Percentiles rank a stretch among this genome's conserved stretches.
These are phyloP conservation scores for Fusarium tjaetaba DNA, from an alignment of 2,329 filamentous ascomycete genomes.

Conservation along the genomic window DNA sequence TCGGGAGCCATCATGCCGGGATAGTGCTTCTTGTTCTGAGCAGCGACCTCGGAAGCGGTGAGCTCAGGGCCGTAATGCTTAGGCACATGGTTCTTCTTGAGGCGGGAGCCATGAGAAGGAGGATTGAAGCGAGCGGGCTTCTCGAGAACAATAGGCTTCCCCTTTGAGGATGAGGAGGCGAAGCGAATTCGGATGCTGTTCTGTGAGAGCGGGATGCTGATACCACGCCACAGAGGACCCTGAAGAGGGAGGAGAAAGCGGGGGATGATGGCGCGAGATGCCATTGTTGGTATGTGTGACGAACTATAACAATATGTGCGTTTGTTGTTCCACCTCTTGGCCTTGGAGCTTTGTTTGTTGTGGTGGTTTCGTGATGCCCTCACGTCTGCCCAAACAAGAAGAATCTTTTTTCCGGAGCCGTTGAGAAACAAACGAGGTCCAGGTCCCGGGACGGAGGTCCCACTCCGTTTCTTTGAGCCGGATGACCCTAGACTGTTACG, in stretches of 20 bases:
- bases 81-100: conserved; percentile 65
- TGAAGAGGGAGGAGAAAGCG: conserved; percentile 74
- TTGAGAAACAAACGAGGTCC: conserved; percentile 18
- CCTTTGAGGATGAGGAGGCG: conserved; percentile 44
- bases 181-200: conserved; percentile 50
- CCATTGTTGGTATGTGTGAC: conserved; percentile 46
- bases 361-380: conserved; percentile 33
- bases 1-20: conserved; percentile 89
- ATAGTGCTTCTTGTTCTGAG: conserved; percentile 77
- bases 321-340: conserved; percentile 2
- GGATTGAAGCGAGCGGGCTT: conserved; percentile 92
- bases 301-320: neutral
- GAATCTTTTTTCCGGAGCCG: conserved; percentile 41
- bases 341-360: conserved; percentile 20
- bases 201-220: conserved; percentile 50
- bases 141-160: conserved; percentile 77
- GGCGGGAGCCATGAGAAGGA: conserved; percentile 83
- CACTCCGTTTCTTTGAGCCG: conserved; percentile 27
- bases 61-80: conserved; percentile 80
- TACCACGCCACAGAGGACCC: conserved; percentile 63
- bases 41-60: conserved; percentile 70
- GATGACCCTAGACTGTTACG: neutral
- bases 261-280: conserved; percentile 66
- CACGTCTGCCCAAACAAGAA: conserved; percentile 25
- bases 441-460: conserved; percentile 19